Percentiles rank a stretch among this genome's conserved stretches.
These are phyloP conservation scores for Aspergillus steynii DNA, from an alignment of 495 filamentous ascomycete species.

Conservation along the genomic window DNA sequence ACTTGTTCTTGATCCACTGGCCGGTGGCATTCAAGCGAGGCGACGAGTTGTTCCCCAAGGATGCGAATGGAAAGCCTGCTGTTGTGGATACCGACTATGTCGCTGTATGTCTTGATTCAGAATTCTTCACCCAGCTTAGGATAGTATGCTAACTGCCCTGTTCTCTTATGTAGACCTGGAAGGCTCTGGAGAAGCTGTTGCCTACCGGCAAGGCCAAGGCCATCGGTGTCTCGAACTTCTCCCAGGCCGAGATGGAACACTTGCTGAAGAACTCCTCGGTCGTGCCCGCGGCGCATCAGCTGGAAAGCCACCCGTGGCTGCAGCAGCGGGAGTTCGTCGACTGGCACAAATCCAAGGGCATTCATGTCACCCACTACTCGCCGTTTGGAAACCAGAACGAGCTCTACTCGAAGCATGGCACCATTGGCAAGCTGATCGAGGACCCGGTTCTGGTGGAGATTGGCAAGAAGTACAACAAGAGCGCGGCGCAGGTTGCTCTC, in stretches of 20 bases:
- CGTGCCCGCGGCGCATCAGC: slow-evolving; percentile 66
- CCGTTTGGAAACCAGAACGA: slow-evolving; percentile 73
- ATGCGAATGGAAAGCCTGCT: slow-evolving; percentile 43
- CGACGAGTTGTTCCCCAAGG: slow-evolving; percentile 41
- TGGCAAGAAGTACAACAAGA: slow-evolving; percentile 63
- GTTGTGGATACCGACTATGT: slow-evolving; percentile 48
- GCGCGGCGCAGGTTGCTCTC: slow-evolving; percentile 60
- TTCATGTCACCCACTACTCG: slow-evolving; percentile 66
- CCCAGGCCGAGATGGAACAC: slow-evolving; percentile 64
- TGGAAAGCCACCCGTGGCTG: slow-evolving; percentile 63
- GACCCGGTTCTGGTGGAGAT: slow-evolving; percentile 61
- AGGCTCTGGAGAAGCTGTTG: slow-evolving; percentile 63
- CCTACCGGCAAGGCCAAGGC: slow-evolving; percentile 56
- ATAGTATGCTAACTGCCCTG: background rate
- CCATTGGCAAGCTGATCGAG: slow-evolving; percentile 58
- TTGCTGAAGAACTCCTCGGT: slow-evolving; percentile 60
- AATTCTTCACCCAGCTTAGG: background rate
- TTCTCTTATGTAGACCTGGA: slow-evolving; percentile 47
- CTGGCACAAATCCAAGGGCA: slow-evolving; percentile 55
- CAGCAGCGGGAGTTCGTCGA: slow-evolving; percentile 59
- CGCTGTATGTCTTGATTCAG: slow-evolving; percentile 39
- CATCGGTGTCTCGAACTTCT: slow-evolving; percentile 82
- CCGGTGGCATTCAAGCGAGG: slow-evolving; percentile 53
- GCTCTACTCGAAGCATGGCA: slow-evolving; percentile 52
- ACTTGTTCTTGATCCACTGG: slow-evolving; percentile 73